phyloP scores from a whole-genome alignment of 1,284 basidiomycete genomes.

The Moniliella sp. region DNA sequence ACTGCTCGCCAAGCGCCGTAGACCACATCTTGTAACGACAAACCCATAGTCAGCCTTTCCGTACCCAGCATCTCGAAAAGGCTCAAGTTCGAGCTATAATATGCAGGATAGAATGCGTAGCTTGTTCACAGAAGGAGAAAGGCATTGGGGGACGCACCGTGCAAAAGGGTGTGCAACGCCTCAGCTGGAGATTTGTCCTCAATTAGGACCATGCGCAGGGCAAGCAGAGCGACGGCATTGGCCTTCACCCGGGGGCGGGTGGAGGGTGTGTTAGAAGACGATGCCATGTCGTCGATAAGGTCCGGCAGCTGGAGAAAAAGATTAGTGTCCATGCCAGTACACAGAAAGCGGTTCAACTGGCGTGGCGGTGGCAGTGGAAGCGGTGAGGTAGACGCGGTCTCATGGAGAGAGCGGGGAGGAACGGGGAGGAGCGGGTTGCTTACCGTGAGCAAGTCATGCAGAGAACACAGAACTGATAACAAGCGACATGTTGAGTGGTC shows the following conservation, averaged over 20 bases:
- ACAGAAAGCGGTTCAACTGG: too few species aligned
- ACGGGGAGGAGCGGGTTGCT: too few species aligned
- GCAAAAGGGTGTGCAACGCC: slow-evolving; percentile 53
- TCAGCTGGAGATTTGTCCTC: slow-evolving; percentile 77
- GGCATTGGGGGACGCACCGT: too few species aligned
- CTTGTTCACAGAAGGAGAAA: too few species aligned
- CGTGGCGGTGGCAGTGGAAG: too few species aligned
- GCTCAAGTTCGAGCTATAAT: slow-evolving; percentile 32
- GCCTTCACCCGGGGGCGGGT: slow-evolving; percentile 66
- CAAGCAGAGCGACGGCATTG: slow-evolving; percentile 74
- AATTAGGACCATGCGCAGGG: slow-evolving; percentile 77
- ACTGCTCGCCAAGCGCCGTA: slow-evolving; percentile 94
- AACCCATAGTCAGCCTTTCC: slow-evolving; percentile 74
- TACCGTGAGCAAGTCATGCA: slow-evolving; percentile 64
- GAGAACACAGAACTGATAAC: slow-evolving; percentile 65
- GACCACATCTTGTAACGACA: slow-evolving; percentile 60
- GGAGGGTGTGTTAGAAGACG: slow-evolving; percentile 78
- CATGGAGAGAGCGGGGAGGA: too few species aligned
- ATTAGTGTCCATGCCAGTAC: too few species aligned
- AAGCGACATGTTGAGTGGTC: slow-evolving; percentile 42
- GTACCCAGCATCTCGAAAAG: slow-evolving; percentile 84
- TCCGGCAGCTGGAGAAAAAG: slow-evolving; percentile 48
- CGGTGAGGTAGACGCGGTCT: too few species aligned
- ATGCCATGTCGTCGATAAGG: slow-evolving; percentile 46
- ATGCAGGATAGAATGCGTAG: too few species aligned